phyloP scores from a whole-genome alignment of 345 rosid species.

The Eutrema heterophyllum region DNA sequence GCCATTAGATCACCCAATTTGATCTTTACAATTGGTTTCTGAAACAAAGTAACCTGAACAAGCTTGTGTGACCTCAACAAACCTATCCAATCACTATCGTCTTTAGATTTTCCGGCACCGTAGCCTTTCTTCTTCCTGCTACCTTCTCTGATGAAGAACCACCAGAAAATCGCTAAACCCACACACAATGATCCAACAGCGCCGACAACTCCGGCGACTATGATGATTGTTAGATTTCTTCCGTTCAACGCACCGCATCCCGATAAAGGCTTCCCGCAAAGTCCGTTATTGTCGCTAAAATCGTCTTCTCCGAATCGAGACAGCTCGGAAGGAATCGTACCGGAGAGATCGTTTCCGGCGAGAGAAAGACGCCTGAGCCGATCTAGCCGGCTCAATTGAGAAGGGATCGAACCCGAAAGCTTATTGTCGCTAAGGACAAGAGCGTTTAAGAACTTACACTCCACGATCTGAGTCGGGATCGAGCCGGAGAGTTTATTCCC shows the following conservation, averaged over 20 bases:
- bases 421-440: slow-evolving; percentile 38
- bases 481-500: slow-evolving; percentile 43
- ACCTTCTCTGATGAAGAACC: slow-evolving; percentile 44
- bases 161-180: slow-evolving; percentile 52
- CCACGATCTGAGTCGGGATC: slow-evolving; percentile 44
- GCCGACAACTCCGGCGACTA: slow-evolving; percentile 50
- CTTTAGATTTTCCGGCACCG: slow-evolving; percentile 38
- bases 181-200: slow-evolving; percentile 42
- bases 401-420: slow-evolving; percentile 54
- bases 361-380: slow-evolving; percentile 47
- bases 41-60: slow-evolving; percentile 60
- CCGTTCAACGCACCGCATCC: slow-evolving; percentile 52
- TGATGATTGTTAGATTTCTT: slow-evolving; percentile 40
- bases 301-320: slow-evolving; percentile 28
- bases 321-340: slow-evolving; percentile 47
- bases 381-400: slow-evolving; percentile 41
- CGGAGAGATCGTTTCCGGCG: slow-evolving; percentile 43
- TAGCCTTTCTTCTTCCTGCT: slow-evolving; percentile 39
- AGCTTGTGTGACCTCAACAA: slow-evolving; percentile 56
- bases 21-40: slow-evolving; percentile 59
- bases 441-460: slow-evolving; percentile 50
- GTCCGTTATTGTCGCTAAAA: slow-evolving; percentile 38
- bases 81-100: slow-evolving; percentile 51
- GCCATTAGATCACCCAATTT: slow-evolving; percentile 46
- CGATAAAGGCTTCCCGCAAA: slow-evolving; percentile 52